Evolutionary conservation across 2,329 filamentous ascomycete genomes (phyloP).

Genomic region (Alternaria panax): DNA sequence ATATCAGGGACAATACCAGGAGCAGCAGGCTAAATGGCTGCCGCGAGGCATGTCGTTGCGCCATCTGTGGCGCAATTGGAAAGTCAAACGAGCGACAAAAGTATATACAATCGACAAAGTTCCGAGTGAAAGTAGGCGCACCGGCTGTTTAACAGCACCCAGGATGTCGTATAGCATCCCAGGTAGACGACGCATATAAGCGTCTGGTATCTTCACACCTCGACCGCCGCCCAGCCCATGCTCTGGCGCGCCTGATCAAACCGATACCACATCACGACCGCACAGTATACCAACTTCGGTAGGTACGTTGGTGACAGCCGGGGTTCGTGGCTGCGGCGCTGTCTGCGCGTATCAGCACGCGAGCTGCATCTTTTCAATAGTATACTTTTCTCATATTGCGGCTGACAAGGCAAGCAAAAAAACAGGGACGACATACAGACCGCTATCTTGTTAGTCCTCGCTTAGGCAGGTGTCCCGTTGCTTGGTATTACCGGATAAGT

Average conservation of each 20-base stretch:
- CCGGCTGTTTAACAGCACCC: conserved; percentile 6
- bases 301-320: neutral
- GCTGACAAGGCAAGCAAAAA: conserved; percentile 12
- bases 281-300: neutral
- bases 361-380: conserved; percentile 14
- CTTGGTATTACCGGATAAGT: conserved; percentile 15
- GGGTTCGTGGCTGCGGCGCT: neutral
- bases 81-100: conserved; percentile 3
- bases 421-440: conserved; percentile 1
- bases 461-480: conserved; percentile 16
- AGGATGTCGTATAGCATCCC: neutral
- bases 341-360: conserved; percentile 7
- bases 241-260: conserved; percentile 4
- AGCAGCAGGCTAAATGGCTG: conserved; percentile 4
- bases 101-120: neutral
- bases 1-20: conserved; percentile 7
- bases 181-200: conserved; percentile 9
- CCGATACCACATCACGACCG: neutral
- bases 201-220: neutral
- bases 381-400: conserved; percentile 6
- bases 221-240: neutral
- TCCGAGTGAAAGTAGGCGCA: conserved; percentile 3
- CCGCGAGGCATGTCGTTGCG: conserved; percentile 1
- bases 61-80: conserved; percentile 6
- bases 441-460: conserved; percentile 15